These are phyloP conservation scores for Inosperma sp. DNA, from an alignment of 768 basidiomycete genomes.

Conservation along the genomic window DNA sequence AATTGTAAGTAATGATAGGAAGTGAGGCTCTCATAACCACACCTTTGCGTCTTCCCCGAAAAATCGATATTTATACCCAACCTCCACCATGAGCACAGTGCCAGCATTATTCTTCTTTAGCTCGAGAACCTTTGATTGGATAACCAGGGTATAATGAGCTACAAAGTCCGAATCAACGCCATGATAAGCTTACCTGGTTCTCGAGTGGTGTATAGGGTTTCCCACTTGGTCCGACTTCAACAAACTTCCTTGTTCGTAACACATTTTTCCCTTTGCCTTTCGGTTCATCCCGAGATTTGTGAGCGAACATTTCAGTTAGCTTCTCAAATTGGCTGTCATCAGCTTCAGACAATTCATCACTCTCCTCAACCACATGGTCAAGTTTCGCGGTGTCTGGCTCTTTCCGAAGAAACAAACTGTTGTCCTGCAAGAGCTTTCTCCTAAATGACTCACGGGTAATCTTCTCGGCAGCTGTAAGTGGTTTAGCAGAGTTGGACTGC, in stretches of 20 bases:
- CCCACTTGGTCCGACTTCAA: conserved; percentile 62
- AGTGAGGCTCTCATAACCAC: neutral
- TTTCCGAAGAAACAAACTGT: conserved; percentile 32
- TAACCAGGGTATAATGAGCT: neutral
- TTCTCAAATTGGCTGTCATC: conserved; percentile 31
- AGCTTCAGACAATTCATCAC: conserved; percentile 23
- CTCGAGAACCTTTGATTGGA: conserved; percentile 50
- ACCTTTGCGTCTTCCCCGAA: conserved; percentile 83
- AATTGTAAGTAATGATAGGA: neutral
- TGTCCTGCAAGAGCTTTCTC: conserved; percentile 46
- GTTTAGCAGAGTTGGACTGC: conserved; percentile 16
- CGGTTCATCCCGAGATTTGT: conserved; percentile 26
- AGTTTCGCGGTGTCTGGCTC: conserved; percentile 15
- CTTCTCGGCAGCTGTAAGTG: conserved; percentile 22
- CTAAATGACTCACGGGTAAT: conserved; percentile 43
- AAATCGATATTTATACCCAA: conserved; percentile 82
- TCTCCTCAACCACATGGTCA: conserved; percentile 18
- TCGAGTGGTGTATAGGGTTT: conserved; percentile 74
- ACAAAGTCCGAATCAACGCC: neutral
- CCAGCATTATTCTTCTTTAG: conserved; percentile 64
- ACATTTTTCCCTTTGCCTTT: conserved; percentile 34
- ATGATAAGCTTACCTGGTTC: conserved; percentile 45
- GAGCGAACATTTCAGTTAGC: conserved; percentile 42
- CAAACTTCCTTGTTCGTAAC: conserved; percentile 32
- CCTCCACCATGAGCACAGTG: conserved; percentile 71